Base-by-base conservation (phyloP, 192 early-diverging fungal genomes). In the Coemansia asiatica region DNA sequence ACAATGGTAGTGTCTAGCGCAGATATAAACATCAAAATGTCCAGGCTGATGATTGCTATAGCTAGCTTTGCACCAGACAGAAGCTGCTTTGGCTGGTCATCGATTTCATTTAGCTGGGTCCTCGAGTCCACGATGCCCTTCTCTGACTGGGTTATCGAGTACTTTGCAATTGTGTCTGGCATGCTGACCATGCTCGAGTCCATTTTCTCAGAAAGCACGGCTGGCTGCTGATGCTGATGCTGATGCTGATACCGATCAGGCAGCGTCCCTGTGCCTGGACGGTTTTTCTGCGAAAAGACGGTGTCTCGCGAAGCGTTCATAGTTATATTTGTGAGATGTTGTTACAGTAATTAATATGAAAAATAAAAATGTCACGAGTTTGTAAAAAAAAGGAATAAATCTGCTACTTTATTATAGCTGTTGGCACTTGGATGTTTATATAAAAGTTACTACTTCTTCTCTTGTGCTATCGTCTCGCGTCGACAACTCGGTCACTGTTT, bases 1-100 rank as follows among this genome's bases (percentile, higher is more conserved):
- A 98, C 85, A 54, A 98, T 92, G 0, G 91, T 95, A 60, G 88
- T 86, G 72, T 68, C 68, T 3, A 68, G 60, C 6, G 69, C 69
- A 2, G 69, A 71, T 4, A 77, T 64, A 36, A 77, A 63, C 38
- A 72, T 67, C 38, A 77, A 69, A 25, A 77, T 71, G 29, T 63
- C 65, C 15, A 77, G 66, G 54, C 69, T 71, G 9, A 71, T 62
- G 15, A 77, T 71, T 4, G 75, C 69, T 61, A 77, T 56, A 2
- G 69, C 68, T 21, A 76, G 66, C 47, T 53, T 77, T 50, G 25
- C 46, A 0, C 69, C 75, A 0, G 65, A 68, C 6, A 77, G 36
- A 6, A 71, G 68, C 58, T 71, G 74, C 21, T 31, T 64, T n/a
- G 67, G 59, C 33, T 66, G 64, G 9, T 60, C 56, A 4, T 59